Evolutionary conservation across 1,139 yeast genomes (phyloP).

Genomic region (Yamadazyma taylorii): DNA sequence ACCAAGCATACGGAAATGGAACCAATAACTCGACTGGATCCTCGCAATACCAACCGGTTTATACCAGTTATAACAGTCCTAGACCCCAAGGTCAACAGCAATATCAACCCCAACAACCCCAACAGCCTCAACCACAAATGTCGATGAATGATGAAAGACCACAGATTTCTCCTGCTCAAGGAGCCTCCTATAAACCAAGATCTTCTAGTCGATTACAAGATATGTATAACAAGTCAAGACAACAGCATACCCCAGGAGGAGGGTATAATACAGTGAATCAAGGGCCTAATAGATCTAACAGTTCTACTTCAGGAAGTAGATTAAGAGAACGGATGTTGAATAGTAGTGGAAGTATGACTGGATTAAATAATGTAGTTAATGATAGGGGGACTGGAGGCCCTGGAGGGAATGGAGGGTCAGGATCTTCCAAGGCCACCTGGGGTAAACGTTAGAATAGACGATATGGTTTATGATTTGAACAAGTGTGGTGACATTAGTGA

Average conservation of each 20-base stretch:
- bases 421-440: slow-evolving; percentile 28
- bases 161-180: slow-evolving; percentile 13
- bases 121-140: slow-evolving; percentile 14
- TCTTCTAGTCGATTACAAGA: slow-evolving; percentile 42
- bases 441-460: no score
- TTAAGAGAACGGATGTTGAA: slow-evolving; percentile 41
- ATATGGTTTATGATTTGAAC: no score
- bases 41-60: slow-evolving; percentile 28
- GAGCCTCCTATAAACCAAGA: slow-evolving; percentile 29
- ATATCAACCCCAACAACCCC: slow-evolving; percentile 9
- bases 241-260: slow-evolving; percentile 39
- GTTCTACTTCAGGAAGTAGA: slow-evolving; percentile 33
- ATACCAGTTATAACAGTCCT: slow-evolving; percentile 22
- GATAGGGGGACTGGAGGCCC: slow-evolving; percentile 6
- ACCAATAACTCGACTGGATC: slow-evolving; percentile 7
- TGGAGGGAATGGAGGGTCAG: slow-evolving; percentile 10
- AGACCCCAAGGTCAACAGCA: slow-evolving; percentile 14
- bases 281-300: slow-evolving; percentile 27
- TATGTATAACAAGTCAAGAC: slow-evolving; percentile 45
- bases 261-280: slow-evolving; percentile 29
- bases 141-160: slow-evolving; percentile 8
- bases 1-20: neutral
- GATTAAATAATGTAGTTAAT: slow-evolving; percentile 12
- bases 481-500: no score
- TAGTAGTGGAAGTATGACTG: slow-evolving; percentile 18